Base-by-base conservation (phyloP, 2,329 filamentous ascomycete genomes). In the Orbilia brochopaga region DNA sequence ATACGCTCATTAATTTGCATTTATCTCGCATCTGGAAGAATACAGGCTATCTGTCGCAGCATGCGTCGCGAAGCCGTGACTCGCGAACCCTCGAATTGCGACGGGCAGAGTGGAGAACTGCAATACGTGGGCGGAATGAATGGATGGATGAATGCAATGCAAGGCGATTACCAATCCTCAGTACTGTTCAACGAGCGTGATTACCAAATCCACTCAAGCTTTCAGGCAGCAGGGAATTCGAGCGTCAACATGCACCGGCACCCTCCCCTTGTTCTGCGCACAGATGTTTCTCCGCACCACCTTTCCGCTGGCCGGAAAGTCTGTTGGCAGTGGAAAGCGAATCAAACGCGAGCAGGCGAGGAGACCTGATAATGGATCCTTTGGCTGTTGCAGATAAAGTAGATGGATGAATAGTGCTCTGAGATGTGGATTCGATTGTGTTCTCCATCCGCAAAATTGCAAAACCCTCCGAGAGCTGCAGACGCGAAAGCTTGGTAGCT, bases 121-220 rank as follows among this genome's bases (percentile, higher is more conserved):
- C n/a, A n/a, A n/a, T n/a, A n/a, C n/a, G n/a, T n/a, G n/a, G n/a
- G n/a, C n/a, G n/a, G n/a, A n/a, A n/a, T n/a, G n/a, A n/a, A n/a
- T n/a, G 32, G 17, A 17, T 27, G 32, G 57, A n/a, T n/a, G 15
- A 35, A 35, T 46, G 35, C 24, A 35, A 37, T 11, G 4, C 30
- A 42, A 19, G 3, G 46, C 1, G 46, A 72, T 72, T 72, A 72
- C 67, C 58, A 72, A 72, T 72, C 60, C 40, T 50, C 30, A 37
- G 50, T 32, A 46, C 51, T 61, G 50, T 54, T 55, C 60, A 56
- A 55, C 40, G 55, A 50, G 56, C 35, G 48, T 64, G 67, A 65
- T 72, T 72, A 72, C 54, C 53, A 61, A 60, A 58, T 40, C 24
- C 17, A 44, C 19, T 13, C 27, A 21, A 17, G 8, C n/a, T 37